These are phyloP conservation scores for Talaromyces sp. DNA, from an alignment of 2,329 filamentous ascomycete species.

Conservation along the genomic window DNA sequence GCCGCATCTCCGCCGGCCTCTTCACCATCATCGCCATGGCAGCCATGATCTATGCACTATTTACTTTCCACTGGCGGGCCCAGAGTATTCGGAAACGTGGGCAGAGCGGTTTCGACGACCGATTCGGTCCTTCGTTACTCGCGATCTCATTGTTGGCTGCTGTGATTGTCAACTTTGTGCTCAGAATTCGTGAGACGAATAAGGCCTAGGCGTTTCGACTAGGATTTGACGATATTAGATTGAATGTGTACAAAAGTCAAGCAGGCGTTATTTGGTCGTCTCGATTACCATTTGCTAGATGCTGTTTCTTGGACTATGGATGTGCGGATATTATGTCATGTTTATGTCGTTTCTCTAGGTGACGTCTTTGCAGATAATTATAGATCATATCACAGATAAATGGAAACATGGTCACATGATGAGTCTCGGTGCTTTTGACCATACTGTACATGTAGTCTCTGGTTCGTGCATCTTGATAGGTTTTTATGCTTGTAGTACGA, in stretches of 20 bases:
- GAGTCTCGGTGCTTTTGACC: background rate
- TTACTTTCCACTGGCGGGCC: constrained; percentile 96
- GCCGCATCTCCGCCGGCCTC: constrained; percentile 87
- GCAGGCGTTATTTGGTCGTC: background rate
- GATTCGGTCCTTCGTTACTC: constrained; percentile 87
- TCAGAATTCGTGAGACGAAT: constrained; percentile 52
- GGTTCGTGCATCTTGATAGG: background rate
- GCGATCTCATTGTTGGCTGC: constrained; percentile 81
- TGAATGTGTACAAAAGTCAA: background rate
- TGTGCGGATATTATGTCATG: no score
- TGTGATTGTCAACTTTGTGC: constrained; percentile 92
- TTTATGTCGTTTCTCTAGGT: background rate
- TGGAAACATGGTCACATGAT: background rate
- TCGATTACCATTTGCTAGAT: background rate
- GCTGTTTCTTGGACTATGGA: background rate
- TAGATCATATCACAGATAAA: background rate
- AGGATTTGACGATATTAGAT: background rate
- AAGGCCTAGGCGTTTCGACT: background rate
- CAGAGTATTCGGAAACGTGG: constrained; percentile 87
- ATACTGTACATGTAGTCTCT: background rate
- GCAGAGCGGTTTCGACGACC: constrained; percentile 94
- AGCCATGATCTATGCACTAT: constrained; percentile 90
- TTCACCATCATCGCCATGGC: constrained; percentile 94
- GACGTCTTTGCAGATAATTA: background rate
- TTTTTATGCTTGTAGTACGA: background rate